Conservation (phyloP, 345 rosid genomes). For the Populus deltoides region DNA sequence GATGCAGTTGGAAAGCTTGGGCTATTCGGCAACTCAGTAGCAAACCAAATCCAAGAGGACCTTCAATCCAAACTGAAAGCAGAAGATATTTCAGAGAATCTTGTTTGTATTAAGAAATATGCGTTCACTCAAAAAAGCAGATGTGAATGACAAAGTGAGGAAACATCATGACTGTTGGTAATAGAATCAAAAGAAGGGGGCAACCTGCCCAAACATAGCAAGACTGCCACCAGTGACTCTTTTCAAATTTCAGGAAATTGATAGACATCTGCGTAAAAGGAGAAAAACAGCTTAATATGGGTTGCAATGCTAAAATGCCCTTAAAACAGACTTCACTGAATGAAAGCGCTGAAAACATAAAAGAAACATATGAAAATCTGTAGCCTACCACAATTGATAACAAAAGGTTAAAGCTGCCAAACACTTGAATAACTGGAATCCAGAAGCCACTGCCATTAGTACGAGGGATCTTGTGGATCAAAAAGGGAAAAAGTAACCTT, state of each 20-base stretch:
- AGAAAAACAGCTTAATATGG: background rate
- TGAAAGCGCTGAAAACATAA: background rate
- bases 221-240: conserved; percentile 64
- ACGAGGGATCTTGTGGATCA: conserved; percentile 66
- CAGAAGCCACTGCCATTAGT: conserved; percentile 77
- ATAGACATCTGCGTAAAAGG: conserved; percentile 49
- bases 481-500: conserved; percentile 51
- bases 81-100: conserved; percentile 12
- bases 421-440: conserved; percentile 79
- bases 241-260: conserved; percentile 42
- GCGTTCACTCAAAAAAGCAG: background rate
- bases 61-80: conserved; percentile 81
- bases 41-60: conserved; percentile 90
- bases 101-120: background rate
- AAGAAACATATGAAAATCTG: background rate
- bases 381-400: conserved; percentile 55
- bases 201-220: conserved; percentile 94
- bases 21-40: conserved; percentile 80
- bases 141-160: background rate
- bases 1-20: conserved; percentile 80
- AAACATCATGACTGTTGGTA: background rate
- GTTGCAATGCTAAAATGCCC: background rate
- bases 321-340: background rate
- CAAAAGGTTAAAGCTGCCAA: conserved; percentile 68
- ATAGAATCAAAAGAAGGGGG: conserved; percentile 5